These are phyloP conservation scores for Filosporella fistucella DNA, from an alignment of 495 filamentous ascomycete species.

Conservation along the genomic window DNA sequence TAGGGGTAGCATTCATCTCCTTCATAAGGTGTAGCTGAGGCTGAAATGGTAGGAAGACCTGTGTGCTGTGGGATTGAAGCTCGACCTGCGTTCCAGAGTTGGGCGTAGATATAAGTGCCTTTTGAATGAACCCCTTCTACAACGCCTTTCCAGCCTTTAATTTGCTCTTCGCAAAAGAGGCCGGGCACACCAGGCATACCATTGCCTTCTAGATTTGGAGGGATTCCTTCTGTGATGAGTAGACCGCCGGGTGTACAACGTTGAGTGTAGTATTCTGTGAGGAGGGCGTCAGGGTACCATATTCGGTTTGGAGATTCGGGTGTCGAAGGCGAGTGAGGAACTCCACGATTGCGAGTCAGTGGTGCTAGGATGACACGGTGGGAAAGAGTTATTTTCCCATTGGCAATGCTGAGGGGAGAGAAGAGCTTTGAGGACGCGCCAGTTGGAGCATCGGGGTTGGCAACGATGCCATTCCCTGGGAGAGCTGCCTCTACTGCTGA, in stretches of 20 bases:
- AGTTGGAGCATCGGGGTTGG: constrained; percentile 6
- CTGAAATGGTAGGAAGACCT: constrained; percentile 23
- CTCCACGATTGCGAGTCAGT: constrained; percentile 48
- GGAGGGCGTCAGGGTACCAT: constrained; percentile 35
- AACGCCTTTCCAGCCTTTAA: constrained; percentile 43
- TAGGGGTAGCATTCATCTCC: constrained; percentile 13
- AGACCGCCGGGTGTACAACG: constrained; percentile 48
- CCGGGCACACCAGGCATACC: constrained; percentile 47
- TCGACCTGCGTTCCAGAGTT: constrained; percentile 50
- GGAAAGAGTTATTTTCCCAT: constrained; percentile 37
- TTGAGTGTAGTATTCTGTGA: constrained; percentile 53
- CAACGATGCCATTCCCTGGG: constrained; percentile 12
- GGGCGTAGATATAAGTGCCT: constrained; percentile 47
- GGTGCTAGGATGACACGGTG: constrained; percentile 54
- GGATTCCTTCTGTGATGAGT: constrained; percentile 51
- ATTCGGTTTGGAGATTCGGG: constrained; percentile 13
- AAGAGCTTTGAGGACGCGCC: constrained; percentile 38
- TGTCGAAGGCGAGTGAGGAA: constrained; percentile 15
- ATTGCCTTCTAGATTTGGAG: constrained; percentile 43
- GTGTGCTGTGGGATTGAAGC: constrained; percentile 40
- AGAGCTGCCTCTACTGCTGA: constrained; percentile 9
- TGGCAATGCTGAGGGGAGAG: constrained; percentile 45
- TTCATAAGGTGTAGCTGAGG: constrained; percentile 13
- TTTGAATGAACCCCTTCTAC: constrained; percentile 49
- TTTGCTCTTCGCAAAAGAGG: constrained; percentile 41